These are phyloP conservation scores for Nicotiana tomentosiformis DNA, from an alignment of 257 asterid species.

Conservation along the genomic window DNA sequence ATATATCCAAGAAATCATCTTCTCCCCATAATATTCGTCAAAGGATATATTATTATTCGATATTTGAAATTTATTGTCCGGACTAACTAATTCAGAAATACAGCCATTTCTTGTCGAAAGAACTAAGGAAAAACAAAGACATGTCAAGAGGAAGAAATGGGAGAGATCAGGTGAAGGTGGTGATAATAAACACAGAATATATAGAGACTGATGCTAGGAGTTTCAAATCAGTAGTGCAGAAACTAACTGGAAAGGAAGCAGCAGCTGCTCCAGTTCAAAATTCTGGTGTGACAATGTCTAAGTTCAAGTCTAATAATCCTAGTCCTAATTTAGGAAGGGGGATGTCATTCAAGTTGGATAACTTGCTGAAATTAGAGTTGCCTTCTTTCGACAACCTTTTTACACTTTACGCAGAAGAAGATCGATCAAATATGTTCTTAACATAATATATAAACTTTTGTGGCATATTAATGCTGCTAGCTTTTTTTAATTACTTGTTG, in stretches of 20 bases:
- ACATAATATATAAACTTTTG: background rate
- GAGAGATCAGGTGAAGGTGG: constrained; percentile 25
- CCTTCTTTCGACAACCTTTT: constrained; percentile 34
- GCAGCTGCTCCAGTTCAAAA: background rate
- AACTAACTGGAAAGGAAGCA: constrained; percentile 36
- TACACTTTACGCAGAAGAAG: constrained; percentile 12
- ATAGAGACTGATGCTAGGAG: constrained; percentile 39
- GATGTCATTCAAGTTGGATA: constrained; percentile 34
- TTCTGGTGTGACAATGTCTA: background rate
- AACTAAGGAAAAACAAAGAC: background rate
- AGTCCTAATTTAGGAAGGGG: constrained; percentile 20
- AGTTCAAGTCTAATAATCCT: background rate
- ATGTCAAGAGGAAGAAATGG: background rate
- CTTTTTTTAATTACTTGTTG: background rate
- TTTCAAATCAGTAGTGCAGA: constrained; percentile 46
- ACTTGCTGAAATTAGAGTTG: constrained; percentile 24
- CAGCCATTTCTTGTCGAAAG: background rate
- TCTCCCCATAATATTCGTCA: no score
- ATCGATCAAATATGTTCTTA: background rate
- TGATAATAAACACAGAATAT: constrained; percentile 39
- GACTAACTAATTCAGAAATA: background rate
- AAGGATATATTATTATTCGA: background rate
- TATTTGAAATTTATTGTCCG: background rate
- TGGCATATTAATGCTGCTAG: background rate
- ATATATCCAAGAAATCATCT: background rate